Evolutionary conservation across 2,329 filamentous ascomycete genomes (phyloP).

Genomic region (Aspergillus novoparasiticus): DNA sequence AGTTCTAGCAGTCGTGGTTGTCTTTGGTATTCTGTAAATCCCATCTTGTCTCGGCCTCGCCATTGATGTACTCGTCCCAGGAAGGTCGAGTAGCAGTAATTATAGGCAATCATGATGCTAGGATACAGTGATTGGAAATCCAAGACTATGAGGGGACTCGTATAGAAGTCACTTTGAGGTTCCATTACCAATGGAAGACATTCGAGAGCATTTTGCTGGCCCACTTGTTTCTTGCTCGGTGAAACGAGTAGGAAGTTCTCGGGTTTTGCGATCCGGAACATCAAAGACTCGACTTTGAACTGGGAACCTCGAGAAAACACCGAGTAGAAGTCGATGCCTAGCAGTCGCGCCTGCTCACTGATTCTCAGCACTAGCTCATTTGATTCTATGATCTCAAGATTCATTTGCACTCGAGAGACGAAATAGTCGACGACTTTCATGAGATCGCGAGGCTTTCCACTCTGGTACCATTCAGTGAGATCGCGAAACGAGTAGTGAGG

Average conservation of each 20-base stretch:
- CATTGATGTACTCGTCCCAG: conserved; percentile 82
- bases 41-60: conserved; percentile 94
- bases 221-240: conserved; percentile 88
- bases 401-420: conserved; percentile 71
- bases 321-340: conserved; percentile 95
- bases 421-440: conserved; percentile 79
- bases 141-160: conserved; percentile 81
- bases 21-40: conserved; percentile 83
- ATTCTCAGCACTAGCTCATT: conserved; percentile 88
- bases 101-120: conserved; percentile 98
- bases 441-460: conserved; percentile 68
- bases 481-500: conserved; percentile 82
- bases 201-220: conserved; percentile 89
- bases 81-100: conserved; percentile 98
- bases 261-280: conserved; percentile 97
- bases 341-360: conserved; percentile 87
- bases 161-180: conserved; percentile 92
- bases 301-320: conserved; percentile 94
- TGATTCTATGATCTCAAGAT: conserved; percentile 86
- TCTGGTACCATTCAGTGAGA: conserved; percentile 80
- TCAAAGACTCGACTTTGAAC: conserved; percentile 97
- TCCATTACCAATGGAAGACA: conserved; percentile 97
- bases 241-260: conserved; percentile 92
- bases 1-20: conserved; percentile 74
- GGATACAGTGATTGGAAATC: conserved; percentile 97